Conservation (phyloP, 2,329 filamentous ascomycete genomes). For the Trichoderma arundinaceum region DNA sequence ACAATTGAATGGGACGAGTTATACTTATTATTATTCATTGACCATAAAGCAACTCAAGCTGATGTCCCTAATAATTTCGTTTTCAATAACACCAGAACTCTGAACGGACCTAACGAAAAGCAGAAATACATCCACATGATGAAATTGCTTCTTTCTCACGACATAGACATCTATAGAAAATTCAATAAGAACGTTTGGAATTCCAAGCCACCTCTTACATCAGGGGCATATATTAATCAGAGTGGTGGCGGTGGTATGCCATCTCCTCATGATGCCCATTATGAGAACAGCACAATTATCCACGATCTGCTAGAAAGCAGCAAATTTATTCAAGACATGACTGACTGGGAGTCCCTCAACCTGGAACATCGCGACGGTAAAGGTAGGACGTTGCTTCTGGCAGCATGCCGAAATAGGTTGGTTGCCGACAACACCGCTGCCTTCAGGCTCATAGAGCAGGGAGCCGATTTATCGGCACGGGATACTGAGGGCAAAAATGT, state of each 20-base stretch:
- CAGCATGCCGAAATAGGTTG: slow-evolving; percentile 32
- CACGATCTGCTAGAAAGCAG: slow-evolving; percentile 36
- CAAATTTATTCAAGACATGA: slow-evolving; percentile 31
- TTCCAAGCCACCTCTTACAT: not conserved
- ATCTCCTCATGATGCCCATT: not conserved
- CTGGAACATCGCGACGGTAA: slow-evolving; percentile 36
- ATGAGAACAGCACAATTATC: slow-evolving; percentile 34
- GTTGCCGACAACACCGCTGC: slow-evolving; percentile 26
- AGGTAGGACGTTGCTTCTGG: slow-evolving; percentile 39
- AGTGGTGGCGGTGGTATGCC: not conserved
- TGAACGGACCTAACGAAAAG: not conserved
- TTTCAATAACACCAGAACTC: not conserved
- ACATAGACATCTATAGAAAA: not conserved
- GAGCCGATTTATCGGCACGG: slow-evolving; percentile 37
- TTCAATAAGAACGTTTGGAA: not conserved
- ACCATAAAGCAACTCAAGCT: not conserved
- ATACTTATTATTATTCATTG: not conserved
- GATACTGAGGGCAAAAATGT: slow-evolving; percentile 36
- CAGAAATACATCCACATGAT: not conserved
- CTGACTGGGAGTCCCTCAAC: slow-evolving; percentile 33
- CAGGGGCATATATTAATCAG: not conserved
- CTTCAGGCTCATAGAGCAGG: slow-evolving; percentile 11
- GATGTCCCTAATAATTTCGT: not conserved
- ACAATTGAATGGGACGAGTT: not conserved
- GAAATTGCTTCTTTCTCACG: not conserved